Percentiles rank a stretch among this genome's conserved stretches.
Evolutionary conservation across 75 land plant species (phyloP).

Genomic region (Selaginella moellendorffii): DNA sequence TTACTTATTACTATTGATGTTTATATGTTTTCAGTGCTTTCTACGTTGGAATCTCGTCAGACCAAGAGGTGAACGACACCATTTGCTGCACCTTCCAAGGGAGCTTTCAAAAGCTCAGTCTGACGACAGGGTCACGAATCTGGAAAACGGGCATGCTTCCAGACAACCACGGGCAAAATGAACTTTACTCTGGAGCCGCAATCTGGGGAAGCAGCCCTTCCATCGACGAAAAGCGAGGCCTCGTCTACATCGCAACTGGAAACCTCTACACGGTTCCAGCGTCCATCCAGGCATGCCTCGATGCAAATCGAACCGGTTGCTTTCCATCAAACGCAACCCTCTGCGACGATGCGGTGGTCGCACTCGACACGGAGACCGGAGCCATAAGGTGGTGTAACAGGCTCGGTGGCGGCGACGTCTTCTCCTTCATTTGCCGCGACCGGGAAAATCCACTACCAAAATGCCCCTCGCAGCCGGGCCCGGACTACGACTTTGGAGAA

Average conservation of each 20-base stretch:
- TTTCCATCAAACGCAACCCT: not conserved
- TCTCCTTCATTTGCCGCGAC: conserved; percentile 6
- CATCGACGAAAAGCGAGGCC: conserved; percentile 22
- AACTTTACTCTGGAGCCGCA: conserved; percentile 28
- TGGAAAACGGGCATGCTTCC: conserved; percentile 36
- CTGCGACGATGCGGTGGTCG: conserved; percentile 23
- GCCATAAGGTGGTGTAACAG: conserved; percentile 26
- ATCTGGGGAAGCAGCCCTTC: conserved; percentile 50
- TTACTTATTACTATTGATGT: not conserved
- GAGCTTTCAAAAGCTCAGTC: conserved; percentile 27
- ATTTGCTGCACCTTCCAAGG: not conserved
- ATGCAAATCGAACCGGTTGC: conserved; percentile 15
- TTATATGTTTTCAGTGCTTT: not conserved
- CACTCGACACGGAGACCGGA: conserved; percentile 31
- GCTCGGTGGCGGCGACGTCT: conserved; percentile 31
- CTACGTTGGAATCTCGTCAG: not conserved
- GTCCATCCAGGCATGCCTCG: conserved; percentile 21
- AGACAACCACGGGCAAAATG: conserved; percentile 11
- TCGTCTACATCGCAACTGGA: conserved; percentile 37
- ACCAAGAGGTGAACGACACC: not conserved
- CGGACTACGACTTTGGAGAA: conserved; percentile 45
- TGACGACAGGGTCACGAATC: conserved; percentile 18
- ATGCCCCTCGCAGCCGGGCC: conserved; percentile 27
- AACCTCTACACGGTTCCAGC: conserved; percentile 30
- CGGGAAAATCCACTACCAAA: conserved; percentile 9